These are phyloP conservation scores for Ricinus communis DNA, from an alignment of 345 rosid species.

Conservation along the genomic window DNA sequence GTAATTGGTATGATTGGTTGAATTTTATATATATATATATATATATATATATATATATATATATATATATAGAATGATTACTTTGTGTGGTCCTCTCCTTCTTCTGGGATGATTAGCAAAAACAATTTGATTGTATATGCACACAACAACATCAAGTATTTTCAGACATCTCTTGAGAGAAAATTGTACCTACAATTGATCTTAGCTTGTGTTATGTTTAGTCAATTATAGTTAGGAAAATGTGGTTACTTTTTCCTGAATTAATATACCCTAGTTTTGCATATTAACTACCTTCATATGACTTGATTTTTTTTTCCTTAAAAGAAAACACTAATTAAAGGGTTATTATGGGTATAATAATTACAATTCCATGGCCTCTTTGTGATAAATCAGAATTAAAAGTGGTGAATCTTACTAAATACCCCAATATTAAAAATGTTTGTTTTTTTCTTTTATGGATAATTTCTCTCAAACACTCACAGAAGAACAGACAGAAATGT, in stretches of 20 bases:
- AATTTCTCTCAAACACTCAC: neutral
- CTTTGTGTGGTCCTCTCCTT: conserved; percentile 14
- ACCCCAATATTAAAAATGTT: too few relatives aligned
- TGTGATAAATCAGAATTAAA: too few relatives aligned
- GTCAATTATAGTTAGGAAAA: conserved; percentile 22
- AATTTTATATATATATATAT: neutral
- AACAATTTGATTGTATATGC: neutral
- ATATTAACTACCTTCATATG: too few relatives aligned
- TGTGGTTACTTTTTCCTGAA: neutral
- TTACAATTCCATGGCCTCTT: too few relatives aligned
- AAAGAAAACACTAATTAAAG: too few relatives aligned
- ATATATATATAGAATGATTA: too few relatives aligned
- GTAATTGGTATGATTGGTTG: neutral
- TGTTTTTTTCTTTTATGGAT: too few relatives aligned
- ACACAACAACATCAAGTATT: neutral
- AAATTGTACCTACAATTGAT: neutral
- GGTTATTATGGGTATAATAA: too few relatives aligned
- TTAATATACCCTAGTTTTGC: too few relatives aligned
- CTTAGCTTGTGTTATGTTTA: conserved; percentile 34
- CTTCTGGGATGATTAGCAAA: neutral
- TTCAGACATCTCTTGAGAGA: neutral
- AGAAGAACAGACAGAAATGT: neutral
- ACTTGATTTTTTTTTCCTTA: too few relatives aligned
- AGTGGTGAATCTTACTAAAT: too few relatives aligned
- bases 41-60: too few relatives aligned